Conservation (phyloP, 768 basidiomycete genomes). For the Termitomyces bulborhizus region DNA sequence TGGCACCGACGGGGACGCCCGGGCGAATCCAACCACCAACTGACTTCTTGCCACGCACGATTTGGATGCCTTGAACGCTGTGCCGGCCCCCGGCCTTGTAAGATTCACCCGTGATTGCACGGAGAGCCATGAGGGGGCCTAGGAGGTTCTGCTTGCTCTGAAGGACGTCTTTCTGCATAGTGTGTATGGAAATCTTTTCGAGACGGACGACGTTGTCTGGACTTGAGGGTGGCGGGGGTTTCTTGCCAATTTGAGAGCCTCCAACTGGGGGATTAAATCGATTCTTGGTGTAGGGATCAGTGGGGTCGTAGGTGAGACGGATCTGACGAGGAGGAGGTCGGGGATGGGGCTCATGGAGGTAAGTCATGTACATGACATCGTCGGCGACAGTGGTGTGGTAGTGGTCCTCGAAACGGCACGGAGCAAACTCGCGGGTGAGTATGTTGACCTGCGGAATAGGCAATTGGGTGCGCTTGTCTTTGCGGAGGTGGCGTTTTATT, state of each 20-base stretch:
- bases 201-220: constrained; percentile 67
- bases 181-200: constrained; percentile 82
- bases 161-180: constrained; percentile 78
- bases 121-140: constrained; percentile 81
- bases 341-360: constrained; percentile 64
- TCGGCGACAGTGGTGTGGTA: constrained; percentile 79
- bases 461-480: constrained; percentile 46
- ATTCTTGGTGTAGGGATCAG: constrained; percentile 78
- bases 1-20: constrained; percentile 77
- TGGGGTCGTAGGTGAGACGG: constrained; percentile 65
- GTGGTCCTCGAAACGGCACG: constrained; percentile 74
- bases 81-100: constrained; percentile 66
- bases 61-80: constrained; percentile 68
- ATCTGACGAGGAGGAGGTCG: constrained; percentile 50
- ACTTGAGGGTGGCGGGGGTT: constrained; percentile 59
- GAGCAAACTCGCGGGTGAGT: constrained; percentile 62
- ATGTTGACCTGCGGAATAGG: constrained; percentile 69
- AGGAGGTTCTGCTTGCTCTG: constrained; percentile 67
- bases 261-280: constrained; percentile 72
- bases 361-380: constrained; percentile 93
- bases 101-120: constrained; percentile 83
- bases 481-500: constrained; percentile 36
- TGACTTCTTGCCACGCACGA: constrained; percentile 63
- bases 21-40: constrained; percentile 82
- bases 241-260: constrained; percentile 61